phyloP scores from a whole-genome alignment of 78 protist genomes.

The Dictyostelium purpureum region DNA sequence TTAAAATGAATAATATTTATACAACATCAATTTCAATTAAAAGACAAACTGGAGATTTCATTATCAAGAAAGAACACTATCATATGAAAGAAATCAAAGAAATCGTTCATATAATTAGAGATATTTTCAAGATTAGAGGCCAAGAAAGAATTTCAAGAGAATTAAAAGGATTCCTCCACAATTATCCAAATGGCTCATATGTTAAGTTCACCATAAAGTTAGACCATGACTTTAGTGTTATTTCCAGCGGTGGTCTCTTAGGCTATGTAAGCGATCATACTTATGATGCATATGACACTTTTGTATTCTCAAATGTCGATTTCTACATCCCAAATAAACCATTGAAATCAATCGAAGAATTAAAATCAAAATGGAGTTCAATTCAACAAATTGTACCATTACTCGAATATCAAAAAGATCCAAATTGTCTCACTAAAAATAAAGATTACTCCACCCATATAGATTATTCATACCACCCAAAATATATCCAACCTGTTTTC shows the following conservation, averaged over 20 bases:
- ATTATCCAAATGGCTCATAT: background rate
- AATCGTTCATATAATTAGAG: background rate
- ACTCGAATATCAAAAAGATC: background rate
- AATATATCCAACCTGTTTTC: background rate
- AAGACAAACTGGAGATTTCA: constrained; percentile 4
- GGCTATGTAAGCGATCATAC: constrained; percentile 35
- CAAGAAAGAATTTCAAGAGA: constrained; percentile 30
- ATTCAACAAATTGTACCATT: constrained; percentile 12
- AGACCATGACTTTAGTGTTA: constrained; percentile 39
- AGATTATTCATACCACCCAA: background rate
- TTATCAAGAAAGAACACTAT: background rate
- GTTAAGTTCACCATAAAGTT: constrained; percentile 21
- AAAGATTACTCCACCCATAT: background rate
- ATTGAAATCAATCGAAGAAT: constrained; percentile 3
- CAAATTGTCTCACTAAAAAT: background rate
- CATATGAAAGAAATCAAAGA: background rate
- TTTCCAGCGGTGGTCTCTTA: constrained; percentile 19
- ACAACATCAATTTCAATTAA: background rate
- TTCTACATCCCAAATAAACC: background rate
- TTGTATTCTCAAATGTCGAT: constrained; percentile 19
- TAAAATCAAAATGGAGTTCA: background rate
- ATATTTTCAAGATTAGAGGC: constrained; percentile 23
- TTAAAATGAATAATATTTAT: background rate
- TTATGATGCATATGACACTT: constrained; percentile 41
- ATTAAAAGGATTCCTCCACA: constrained; percentile 18